These are phyloP conservation scores for Magnusiomyces suaveolens DNA, from an alignment of 1,139 yeast genomes.

Conservation along the genomic window DNA sequence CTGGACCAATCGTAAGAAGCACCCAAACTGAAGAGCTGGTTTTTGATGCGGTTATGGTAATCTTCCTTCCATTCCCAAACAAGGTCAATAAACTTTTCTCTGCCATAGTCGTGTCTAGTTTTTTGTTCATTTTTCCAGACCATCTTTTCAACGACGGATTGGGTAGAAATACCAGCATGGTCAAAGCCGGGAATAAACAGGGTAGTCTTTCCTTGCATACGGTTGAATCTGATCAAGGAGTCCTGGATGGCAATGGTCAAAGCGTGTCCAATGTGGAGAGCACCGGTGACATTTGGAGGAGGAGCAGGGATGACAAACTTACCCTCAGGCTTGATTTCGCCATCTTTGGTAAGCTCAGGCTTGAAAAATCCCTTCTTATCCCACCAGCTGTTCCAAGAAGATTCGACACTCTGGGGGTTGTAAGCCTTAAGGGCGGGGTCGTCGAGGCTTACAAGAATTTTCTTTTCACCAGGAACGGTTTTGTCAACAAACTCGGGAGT, in stretches of 20 bases:
- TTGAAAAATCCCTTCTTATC: constrained; percentile 73
- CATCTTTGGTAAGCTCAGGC: constrained; percentile 73
- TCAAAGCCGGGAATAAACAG: constrained; percentile 93
- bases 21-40: constrained; percentile 78
- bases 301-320: constrained; percentile 89
- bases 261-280: constrained; percentile 97
- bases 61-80: constrained; percentile 99
- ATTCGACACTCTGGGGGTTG: constrained; percentile 85
- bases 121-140: constrained; percentile 79
- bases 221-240: constrained; percentile 80
- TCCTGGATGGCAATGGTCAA: constrained; percentile 93
- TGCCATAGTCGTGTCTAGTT: constrained; percentile 91
- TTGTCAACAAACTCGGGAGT: constrained; percentile 73
- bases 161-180: constrained; percentile 99
- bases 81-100: constrained; percentile 76
- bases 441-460: constrained; percentile 69
- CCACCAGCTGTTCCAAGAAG: constrained; percentile 99
- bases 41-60: constrained; percentile 75
- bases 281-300: constrained; percentile 98
- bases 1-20: constrained; percentile 95
- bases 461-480: constrained; percentile 86
- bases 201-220: constrained; percentile 96
- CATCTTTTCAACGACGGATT: constrained; percentile 95
- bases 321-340: constrained; percentile 73
- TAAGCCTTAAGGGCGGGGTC: constrained; percentile 93